Base-by-base conservation (phyloP, 768 basidiomycete species). In the Phanerochaete carnosa region DNA sequence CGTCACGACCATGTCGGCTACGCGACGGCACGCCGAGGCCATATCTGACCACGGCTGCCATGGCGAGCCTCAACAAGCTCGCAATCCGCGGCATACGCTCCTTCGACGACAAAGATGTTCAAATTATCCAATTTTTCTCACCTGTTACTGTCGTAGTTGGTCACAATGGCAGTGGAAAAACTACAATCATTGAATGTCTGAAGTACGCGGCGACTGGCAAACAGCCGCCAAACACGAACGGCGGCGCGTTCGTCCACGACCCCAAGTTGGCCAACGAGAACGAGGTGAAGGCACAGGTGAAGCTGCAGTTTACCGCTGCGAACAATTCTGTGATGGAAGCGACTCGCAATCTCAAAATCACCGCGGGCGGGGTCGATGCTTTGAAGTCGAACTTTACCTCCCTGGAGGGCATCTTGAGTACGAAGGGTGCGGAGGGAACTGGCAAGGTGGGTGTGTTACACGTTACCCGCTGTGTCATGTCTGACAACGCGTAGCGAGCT, bases 251-350 rank as follows among this genome's bases (percentile, higher is more conserved):
- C 74, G 77, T 99, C 2, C 97, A 99, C 73, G 97, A 99, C 75
- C 97, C 97, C 1, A 97, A 97, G 80, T 96, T 99, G 87, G 97
- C 97, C 6, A 95, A 96, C 70, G 95, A 98, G 80, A 96, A 95
- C 70, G 96, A 98, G 71, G 96, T 99, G 67, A 98, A 96, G 76
- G 97, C 97, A 1, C 95, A 98, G 76, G 97, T 99, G 65, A 95
- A 94, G 72, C 78, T 99, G 39, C 85, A 96, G 23, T 99, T 99
- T 75, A 80, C 83, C 70, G 92, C 95, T 57, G 91, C 92, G 15
- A 95, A 95, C 67, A 86, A 89, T n/a, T 83, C 83, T 26, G 82
- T 89, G 19, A 98, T 98, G 94, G 79, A 94, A 37, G 95, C 89
- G 55, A 87, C 89, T 49, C 84, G 97, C 54, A 95, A 95, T 68